Conservation (phyloP, 164 flowering plant genomes). For the Nymphaea thermarum region DNA sequence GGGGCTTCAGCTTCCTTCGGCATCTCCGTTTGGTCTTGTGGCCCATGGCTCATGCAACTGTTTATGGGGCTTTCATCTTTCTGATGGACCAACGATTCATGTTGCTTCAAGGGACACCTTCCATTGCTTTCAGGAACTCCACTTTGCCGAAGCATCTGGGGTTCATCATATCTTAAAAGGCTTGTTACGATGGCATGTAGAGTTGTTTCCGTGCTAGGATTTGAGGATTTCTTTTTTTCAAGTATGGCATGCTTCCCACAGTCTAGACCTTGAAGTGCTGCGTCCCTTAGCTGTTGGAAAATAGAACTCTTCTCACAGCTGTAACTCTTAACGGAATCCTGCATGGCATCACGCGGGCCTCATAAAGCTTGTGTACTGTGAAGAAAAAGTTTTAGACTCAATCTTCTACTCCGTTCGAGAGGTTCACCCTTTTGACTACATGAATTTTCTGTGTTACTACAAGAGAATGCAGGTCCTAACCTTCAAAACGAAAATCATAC, state of each 20-base stretch:
- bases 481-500: too few species aligned
- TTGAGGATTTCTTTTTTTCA: slow-evolving; percentile 24
- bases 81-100: background rate
- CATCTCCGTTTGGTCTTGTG: background rate
- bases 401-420: background rate
- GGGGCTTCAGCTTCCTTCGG: background rate
- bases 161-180: slow-evolving; percentile 16
- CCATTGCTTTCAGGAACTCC: slow-evolving; percentile 16
- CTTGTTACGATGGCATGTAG: slow-evolving; percentile 61
- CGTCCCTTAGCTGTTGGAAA: slow-evolving; percentile 35
- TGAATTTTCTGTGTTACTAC: too few species aligned
- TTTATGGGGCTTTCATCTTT: background rate
- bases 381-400: background rate
- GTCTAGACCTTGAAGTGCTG: slow-evolving; percentile 32
- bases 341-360: slow-evolving; percentile 9
- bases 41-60: background rate
- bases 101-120: background rate
- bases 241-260: slow-evolving; percentile 49
- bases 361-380: background rate
- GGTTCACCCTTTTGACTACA: too few species aligned
- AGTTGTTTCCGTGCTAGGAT: slow-evolving; percentile 39
- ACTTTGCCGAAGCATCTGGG: background rate
- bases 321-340: slow-evolving; percentile 30
- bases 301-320: slow-evolving; percentile 30
- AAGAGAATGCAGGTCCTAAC: too few species aligned